Evolutionary conservation across 257 asterid genomes (phyloP).

Genomic region (Solanum arcanum): DNA sequence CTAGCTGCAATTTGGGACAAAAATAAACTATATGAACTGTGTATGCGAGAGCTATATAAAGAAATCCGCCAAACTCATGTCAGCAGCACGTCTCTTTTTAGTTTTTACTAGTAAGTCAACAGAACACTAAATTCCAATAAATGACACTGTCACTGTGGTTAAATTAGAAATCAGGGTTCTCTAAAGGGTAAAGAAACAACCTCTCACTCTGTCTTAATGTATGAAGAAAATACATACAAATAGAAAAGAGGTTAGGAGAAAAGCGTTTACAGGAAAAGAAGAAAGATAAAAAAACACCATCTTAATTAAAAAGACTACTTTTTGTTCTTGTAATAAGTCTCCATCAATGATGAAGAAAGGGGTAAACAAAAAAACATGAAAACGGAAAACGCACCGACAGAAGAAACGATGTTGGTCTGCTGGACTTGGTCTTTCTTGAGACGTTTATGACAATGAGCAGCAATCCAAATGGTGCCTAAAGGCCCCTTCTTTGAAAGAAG

Average conservation of each 20-base stretch:
- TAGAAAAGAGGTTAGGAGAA: not conserved
- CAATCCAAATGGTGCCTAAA: constrained; percentile 75
- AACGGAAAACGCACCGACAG: constrained; percentile 52
- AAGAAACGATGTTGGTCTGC: constrained; percentile 52
- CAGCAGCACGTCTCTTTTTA: not conserved
- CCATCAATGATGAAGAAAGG: not conserved
- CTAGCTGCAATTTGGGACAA: not conserved
- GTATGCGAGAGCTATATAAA: not conserved
- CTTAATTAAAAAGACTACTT: not conserved
- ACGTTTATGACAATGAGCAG: constrained; percentile 73
- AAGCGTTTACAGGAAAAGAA: not conserved
- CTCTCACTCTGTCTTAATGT: not conserved
- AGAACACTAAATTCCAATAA: not conserved
- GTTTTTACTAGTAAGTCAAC: not conserved
- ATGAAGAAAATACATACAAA: not conserved
- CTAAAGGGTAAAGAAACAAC: not conserved
- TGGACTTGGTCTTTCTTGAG: constrained; percentile 48
- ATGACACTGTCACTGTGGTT: not conserved
- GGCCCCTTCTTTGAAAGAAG: constrained; percentile 74
- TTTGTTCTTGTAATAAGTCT: not conserved
- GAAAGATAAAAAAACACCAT: not conserved
- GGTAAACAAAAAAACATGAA: not conserved
- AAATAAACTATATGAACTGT: not conserved
- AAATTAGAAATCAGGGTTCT: not conserved
- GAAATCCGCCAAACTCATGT: not conserved